phyloP scores from a whole-genome alignment of 768 basidiomycete species.

The Naganishia friedmannii region DNA sequence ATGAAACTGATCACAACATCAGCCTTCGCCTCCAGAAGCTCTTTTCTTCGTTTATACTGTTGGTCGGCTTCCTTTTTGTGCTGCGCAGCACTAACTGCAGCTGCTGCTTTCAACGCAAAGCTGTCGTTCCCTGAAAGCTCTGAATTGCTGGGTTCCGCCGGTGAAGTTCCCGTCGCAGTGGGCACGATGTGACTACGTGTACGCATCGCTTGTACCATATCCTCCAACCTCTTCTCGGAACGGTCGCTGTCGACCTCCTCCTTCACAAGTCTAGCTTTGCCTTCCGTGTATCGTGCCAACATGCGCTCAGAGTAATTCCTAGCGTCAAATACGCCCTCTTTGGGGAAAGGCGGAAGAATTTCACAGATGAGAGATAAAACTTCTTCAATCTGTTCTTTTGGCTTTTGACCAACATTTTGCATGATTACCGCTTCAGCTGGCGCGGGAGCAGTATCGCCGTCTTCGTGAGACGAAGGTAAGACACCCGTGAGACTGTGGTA shows the following conservation, averaged over 20 bases:
- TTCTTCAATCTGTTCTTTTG: conserved; percentile 97
- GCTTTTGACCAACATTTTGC: conserved; percentile 92
- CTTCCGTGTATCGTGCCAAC: conserved; percentile 69
- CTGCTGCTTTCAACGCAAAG: conserved; percentile 14
- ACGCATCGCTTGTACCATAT: conserved; percentile 33
- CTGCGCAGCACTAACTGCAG: conserved; percentile 34
- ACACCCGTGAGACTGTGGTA: conserved; percentile 96
- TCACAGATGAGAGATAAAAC: conserved; percentile 83
- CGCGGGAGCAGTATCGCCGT: conserved; percentile 74
- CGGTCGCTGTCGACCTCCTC: background rate
- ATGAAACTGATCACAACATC: conserved; percentile 62
- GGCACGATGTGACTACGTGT: background rate
- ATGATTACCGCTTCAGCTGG: conserved; percentile 59
- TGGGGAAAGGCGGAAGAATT: conserved; percentile 69
- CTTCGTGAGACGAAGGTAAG: conserved; percentile 60
- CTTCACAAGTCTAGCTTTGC: conserved; percentile 67
- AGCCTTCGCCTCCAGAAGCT: conserved; percentile 20
- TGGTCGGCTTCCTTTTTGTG: conserved; percentile 24
- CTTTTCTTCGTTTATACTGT: conserved; percentile 38
- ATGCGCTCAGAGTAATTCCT: conserved; percentile 85
- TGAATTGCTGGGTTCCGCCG: conserved; percentile 11
- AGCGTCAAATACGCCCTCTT: conserved; percentile 94
- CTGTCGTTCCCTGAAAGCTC: conserved; percentile 13
- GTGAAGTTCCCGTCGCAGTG: conserved; percentile 37
- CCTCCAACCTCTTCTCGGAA: conserved; percentile 37